Evolutionary conservation across 2,329 filamentous ascomycete species (phyloP).

Genomic region (Fusarium chlamydosporum): DNA sequence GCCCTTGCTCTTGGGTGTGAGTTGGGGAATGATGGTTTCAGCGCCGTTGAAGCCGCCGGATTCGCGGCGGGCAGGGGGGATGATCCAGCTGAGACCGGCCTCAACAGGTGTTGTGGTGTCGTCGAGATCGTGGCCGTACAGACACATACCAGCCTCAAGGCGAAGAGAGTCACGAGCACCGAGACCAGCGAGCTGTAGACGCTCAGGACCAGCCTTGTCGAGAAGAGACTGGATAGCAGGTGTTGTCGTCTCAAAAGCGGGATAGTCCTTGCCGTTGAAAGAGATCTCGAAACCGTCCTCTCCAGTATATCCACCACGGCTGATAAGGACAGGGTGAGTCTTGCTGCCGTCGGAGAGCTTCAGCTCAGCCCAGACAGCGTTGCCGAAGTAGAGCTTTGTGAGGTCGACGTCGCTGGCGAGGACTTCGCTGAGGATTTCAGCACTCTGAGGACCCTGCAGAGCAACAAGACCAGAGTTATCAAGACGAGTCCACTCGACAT

Average conservation of each 20-base stretch:
- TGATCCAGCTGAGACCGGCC: conserved; percentile 78
- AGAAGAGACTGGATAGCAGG: conserved; percentile 78
- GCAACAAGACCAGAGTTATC: conserved; percentile 84
- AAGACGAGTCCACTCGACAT: conserved; percentile 76
- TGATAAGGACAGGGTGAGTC: conserved; percentile 71
- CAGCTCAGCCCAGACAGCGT: conserved; percentile 76
- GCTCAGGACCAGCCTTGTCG: conserved; percentile 69
- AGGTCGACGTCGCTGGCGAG: conserved; percentile 71
- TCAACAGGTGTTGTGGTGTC: conserved; percentile 76
- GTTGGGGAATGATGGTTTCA: conserved; percentile 80
- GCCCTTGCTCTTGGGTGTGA: conserved; percentile 80
- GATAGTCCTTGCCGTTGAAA: conserved; percentile 66
- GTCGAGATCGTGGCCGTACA: conserved; percentile 98
- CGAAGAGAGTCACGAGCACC: conserved; percentile 92
- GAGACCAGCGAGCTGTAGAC: conserved; percentile 84
- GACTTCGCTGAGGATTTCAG: conserved; percentile 75
- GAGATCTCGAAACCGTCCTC: conserved; percentile 99
- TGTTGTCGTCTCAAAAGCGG: conserved; percentile 59
- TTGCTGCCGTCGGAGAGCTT: conserved; percentile 67
- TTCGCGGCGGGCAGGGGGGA: conserved; percentile 80
- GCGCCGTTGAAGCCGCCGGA: conserved; percentile 86
- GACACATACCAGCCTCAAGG: conserved; percentile 96
- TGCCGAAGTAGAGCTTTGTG: conserved; percentile 84
- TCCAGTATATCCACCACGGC: conserved; percentile 93
- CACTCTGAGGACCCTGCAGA: conserved; percentile 86